Conservation (phyloP, 176 grass and related monocot species). For the Urochloa ruziziensis region DNA sequence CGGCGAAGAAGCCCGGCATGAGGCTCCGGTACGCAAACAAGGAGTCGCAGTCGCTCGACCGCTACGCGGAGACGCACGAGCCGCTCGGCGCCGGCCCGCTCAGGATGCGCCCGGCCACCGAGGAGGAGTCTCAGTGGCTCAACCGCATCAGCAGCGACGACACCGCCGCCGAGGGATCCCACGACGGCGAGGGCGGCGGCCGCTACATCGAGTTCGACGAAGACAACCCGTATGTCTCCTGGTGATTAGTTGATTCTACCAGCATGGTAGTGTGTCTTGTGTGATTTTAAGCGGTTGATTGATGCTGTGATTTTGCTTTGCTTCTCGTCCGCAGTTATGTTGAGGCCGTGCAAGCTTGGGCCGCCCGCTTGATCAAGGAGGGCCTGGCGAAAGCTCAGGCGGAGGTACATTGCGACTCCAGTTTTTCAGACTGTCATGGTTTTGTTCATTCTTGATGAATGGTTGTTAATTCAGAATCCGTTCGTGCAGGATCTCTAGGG, state of each 20-base stretch:
- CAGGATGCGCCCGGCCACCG: not conserved
- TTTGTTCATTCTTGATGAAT: not conserved
- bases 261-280: not conserved
- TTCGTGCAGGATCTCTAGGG: not conserved
- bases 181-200: not conserved
- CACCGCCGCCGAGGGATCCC: not conserved
- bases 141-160: not conserved
- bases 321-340: not conserved
- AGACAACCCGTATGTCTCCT: not conserved
- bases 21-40: not conserved
- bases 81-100: not conserved
- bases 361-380: not conserved
- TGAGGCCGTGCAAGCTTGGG: not conserved
- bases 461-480: not conserved
- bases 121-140: not conserved
- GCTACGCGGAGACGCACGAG: not conserved
- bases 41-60: not conserved
- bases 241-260: too few species aligned
- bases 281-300: not conserved
- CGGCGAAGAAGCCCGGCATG: not conserved
- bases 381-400: not conserved
- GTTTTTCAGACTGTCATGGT: not conserved
- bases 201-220: not conserved
- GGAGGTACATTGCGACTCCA: not conserved
- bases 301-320: not conserved